Evolutionary conservation across 768 basidiomycete species (phyloP).

Genomic region (Rhizopogon vesiculosus): DNA sequence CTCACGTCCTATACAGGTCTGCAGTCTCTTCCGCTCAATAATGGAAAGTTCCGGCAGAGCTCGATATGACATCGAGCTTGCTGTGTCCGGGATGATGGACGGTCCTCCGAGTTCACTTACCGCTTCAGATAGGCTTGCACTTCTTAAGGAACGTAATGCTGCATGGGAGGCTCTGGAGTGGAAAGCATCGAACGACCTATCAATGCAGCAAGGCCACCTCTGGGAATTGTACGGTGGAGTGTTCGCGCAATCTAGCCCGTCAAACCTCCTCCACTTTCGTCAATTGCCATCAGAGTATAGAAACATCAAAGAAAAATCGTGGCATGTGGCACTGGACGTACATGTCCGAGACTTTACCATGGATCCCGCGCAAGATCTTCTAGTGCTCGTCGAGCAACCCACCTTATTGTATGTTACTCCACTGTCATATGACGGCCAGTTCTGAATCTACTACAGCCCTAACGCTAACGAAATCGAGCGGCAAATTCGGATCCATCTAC

Average conservation of each 20-base stretch:
- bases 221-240: constrained; percentile 62
- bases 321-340: constrained; percentile 36
- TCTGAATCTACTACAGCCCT: background rate
- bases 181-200: constrained; percentile 26
- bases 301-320: constrained; percentile 39
- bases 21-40: constrained; percentile 22
- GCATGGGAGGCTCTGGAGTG: constrained; percentile 38
- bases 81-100: constrained; percentile 36
- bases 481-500: constrained; percentile 35
- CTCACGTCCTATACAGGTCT: constrained; percentile 22
- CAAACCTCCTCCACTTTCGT: constrained; percentile 34
- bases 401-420: constrained; percentile 25
- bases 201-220: constrained; percentile 38
- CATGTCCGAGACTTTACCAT: constrained; percentile 53
- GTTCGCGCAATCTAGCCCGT: constrained; percentile 35
- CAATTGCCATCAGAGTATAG: constrained; percentile 47
- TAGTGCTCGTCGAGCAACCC: constrained; percentile 44
- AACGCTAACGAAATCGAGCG: background rate
- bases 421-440: background rate
- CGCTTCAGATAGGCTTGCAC: constrained; percentile 30
- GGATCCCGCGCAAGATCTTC: constrained; percentile 64
- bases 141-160: constrained; percentile 33
- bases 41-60: constrained; percentile 28
- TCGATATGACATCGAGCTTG: constrained; percentile 43
- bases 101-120: constrained; percentile 26